These are phyloP conservation scores for Emergomyces africanus DNA, from an alignment of 2,329 filamentous ascomycete species.

Conservation along the genomic window DNA sequence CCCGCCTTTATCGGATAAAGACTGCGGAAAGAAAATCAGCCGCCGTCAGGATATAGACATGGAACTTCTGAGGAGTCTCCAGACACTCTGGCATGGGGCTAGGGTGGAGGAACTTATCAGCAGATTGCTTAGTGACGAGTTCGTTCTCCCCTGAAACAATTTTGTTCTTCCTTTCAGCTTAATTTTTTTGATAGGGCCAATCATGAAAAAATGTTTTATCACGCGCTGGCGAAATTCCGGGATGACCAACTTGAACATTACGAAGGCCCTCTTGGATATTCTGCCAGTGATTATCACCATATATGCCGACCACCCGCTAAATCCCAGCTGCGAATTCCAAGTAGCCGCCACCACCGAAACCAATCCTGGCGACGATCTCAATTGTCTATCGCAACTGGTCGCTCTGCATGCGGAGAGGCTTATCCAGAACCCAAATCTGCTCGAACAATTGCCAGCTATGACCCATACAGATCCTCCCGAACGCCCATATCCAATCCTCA, in stretches of 20 bases:
- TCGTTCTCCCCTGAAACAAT: conserved; percentile 22
- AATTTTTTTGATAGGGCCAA: conserved; percentile 48
- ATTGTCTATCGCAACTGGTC: conserved; percentile 42
- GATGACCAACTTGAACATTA: conserved; percentile 82
- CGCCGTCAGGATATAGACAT: conserved; percentile 58
- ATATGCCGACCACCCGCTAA: conserved; percentile 33
- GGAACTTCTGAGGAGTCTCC: conserved; percentile 72
- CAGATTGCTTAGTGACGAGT: conserved; percentile 54
- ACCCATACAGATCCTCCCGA: conserved; percentile 65
- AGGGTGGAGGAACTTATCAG: conserved; percentile 57
- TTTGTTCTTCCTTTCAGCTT: background rate
- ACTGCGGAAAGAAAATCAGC: conserved; percentile 49
- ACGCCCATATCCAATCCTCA: conserved; percentile 37
- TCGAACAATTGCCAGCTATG: conserved; percentile 53
- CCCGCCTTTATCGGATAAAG: conserved; percentile 43
- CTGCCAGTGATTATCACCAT: conserved; percentile 84
- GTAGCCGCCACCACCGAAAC: conserved; percentile 12
- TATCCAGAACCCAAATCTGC: conserved; percentile 33
- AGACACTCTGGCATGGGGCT: conserved; percentile 82
- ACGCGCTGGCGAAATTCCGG: conserved; percentile 66
- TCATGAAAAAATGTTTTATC: conserved; percentile 90
- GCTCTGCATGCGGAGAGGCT: conserved; percentile 37
- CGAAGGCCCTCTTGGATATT: conserved; percentile 59
- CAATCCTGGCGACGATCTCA: conserved; percentile 37
- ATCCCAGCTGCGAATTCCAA: conserved; percentile 21